Evolutionary conservation across 2,329 filamentous ascomycete species (phyloP).

Genomic region (Fusarium heterosporum): DNA sequence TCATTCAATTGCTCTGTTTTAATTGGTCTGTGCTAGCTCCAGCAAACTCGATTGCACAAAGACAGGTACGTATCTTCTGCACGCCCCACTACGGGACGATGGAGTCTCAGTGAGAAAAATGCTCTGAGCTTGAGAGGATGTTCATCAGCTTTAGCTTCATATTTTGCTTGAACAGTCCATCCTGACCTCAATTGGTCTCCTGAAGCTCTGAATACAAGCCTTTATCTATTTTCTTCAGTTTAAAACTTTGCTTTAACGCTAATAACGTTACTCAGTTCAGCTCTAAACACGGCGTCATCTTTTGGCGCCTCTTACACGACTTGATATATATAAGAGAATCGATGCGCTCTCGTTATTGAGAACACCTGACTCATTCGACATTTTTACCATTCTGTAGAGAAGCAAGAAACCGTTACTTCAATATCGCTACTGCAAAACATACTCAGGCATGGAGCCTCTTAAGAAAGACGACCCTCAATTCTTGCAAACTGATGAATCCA

Average conservation of each 20-base stretch:
- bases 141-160: background rate
- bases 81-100: conserved; percentile 28
- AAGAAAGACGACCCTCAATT: background rate
- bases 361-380: background rate
- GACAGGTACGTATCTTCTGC: conserved; percentile 35
- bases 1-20: conserved; percentile 50
- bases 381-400: background rate
- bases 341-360: background rate
- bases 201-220: background rate
- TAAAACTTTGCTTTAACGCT: no score
- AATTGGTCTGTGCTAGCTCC: conserved; percentile 47
- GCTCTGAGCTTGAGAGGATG: conserved; percentile 11
- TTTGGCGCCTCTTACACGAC: conserved; percentile 6
- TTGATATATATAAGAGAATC: conserved; percentile 5
- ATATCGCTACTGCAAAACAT: background rate
- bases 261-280: background rate
- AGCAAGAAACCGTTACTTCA: background rate
- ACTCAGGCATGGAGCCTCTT: background rate
- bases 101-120: conserved; percentile 41
- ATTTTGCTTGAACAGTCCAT: background rate
- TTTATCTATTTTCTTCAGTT: accelerated
- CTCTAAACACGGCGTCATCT: background rate
- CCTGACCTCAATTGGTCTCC: background rate
- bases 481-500: background rate
- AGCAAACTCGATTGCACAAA: conserved; percentile 16